phyloP scores from a whole-genome alignment of 2,329 filamentous ascomycete genomes.

The Kalaharituber pfeilii region DNA sequence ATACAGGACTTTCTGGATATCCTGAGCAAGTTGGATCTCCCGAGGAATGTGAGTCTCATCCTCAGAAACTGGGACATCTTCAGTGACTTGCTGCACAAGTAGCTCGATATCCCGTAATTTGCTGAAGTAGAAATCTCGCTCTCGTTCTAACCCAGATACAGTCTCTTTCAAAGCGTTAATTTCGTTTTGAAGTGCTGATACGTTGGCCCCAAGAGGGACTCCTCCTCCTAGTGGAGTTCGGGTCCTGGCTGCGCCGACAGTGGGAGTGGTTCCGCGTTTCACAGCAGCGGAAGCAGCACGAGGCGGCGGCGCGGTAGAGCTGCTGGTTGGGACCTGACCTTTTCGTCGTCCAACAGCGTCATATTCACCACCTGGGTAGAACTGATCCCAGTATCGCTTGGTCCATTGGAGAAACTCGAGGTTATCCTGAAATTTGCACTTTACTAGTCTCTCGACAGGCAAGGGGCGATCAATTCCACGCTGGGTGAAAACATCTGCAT shows the following conservation, averaged over 20 bases:
- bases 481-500: constrained; percentile 59
- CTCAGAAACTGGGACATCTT: constrained; percentile 81
- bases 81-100: constrained; percentile 78
- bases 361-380: constrained; percentile 94
- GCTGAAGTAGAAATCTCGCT: constrained; percentile 98
- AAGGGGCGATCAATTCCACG: constrained; percentile 81
- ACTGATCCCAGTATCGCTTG: constrained; percentile 94
- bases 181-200: constrained; percentile 59
- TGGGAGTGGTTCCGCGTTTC: constrained; percentile 28
- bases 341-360: constrained; percentile 76
- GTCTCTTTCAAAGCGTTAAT: constrained; percentile 84
- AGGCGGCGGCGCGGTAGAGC: constrained; percentile 35
- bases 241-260: constrained; percentile 30
- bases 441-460: constrained; percentile 72
- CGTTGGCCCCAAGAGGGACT: constrained; percentile 31
- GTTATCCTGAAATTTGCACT: constrained; percentile 99
- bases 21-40: constrained; percentile 78
- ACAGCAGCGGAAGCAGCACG: constrained; percentile 31
- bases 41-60: constrained; percentile 39
- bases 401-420: constrained; percentile 96
- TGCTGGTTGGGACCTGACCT: constrained; percentile 41
- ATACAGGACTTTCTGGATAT: constrained; percentile 93
- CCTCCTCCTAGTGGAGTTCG: constrained; percentile 25
- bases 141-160: constrained; percentile 81
- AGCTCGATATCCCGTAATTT: constrained; percentile 95